These are phyloP conservation scores for Hawksworthiomyces lignivorus DNA, from an alignment of 2,329 filamentous ascomycete genomes.

Conservation along the genomic window DNA sequence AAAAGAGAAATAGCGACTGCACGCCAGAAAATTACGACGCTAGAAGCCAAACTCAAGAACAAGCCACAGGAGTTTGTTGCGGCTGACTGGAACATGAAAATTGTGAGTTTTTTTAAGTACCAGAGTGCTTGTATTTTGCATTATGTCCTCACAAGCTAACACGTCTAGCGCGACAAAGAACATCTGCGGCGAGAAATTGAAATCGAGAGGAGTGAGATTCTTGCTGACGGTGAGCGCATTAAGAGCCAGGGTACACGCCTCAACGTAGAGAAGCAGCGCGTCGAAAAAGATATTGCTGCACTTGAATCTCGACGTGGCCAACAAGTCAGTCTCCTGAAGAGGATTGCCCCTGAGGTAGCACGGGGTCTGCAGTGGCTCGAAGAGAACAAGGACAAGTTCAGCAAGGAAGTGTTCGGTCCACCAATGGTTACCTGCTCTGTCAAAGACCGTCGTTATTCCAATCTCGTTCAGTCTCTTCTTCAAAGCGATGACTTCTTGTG, in stretches of 20 bases:
- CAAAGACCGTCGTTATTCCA: slow-evolving; percentile 59
- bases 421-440: slow-evolving; percentile 74
- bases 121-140: too few relatives aligned
- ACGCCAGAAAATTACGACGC: slow-evolving; percentile 49
- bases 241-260: slow-evolving; percentile 2
- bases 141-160: too few relatives aligned
- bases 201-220: slow-evolving; percentile 29
- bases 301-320: slow-evolving; percentile 71
- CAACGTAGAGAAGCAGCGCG: slow-evolving; percentile 12
- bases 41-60: slow-evolving; percentile 57
- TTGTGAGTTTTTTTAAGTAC: slow-evolving; percentile 48
- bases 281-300: slow-evolving; percentile 30
- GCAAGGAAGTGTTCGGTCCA: slow-evolving; percentile 71
- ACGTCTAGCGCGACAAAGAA: slow-evolving; percentile 50
- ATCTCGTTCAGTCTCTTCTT: slow-evolving; percentile 46
- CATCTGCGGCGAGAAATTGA: slow-evolving; percentile 46
- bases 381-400: slow-evolving; percentile 59
- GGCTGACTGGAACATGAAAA: slow-evolving; percentile 61
- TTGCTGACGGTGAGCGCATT: slow-evolving; percentile 13
- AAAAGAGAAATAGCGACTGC: slow-evolving; percentile 42
- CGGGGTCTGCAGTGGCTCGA: slow-evolving; percentile 78
- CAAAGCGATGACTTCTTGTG: slow-evolving; percentile 47
- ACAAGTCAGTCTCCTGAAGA: slow-evolving; percentile 58
- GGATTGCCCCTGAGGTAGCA: slow-evolving; percentile 54
- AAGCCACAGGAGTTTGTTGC: slow-evolving; percentile 61